Percentiles rank a stretch among this genome's conserved stretches.
Conservation (phyloP, 2,329 filamentous ascomycete genomes). For the Botrytis cinerea region DNA sequence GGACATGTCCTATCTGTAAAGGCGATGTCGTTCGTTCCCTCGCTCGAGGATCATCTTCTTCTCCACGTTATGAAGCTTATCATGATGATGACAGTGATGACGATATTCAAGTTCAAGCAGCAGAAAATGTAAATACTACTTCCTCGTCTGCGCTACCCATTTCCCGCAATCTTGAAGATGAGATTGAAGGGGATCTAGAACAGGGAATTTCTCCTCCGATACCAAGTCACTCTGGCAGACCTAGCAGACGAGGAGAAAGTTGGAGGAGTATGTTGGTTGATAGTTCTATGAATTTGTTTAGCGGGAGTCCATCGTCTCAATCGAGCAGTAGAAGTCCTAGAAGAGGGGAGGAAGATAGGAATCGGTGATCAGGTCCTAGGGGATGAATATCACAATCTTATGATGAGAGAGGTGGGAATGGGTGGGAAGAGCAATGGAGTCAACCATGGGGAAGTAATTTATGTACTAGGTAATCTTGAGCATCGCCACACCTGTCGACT, state of each 20-base stretch:
- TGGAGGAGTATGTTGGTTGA: slow-evolving; percentile 22
- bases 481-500: slow-evolving; percentile 1
- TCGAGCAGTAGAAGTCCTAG: slow-evolving; percentile 31
- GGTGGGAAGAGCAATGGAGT: not conserved
- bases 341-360: slow-evolving; percentile 34
- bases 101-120: slow-evolving; percentile 48
- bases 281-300: slow-evolving; percentile 33
- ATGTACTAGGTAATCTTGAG: slow-evolving; percentile 24
- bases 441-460: slow-evolving; percentile 1
- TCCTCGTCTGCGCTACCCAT: slow-evolving; percentile 47
- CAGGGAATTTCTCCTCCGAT: slow-evolving; percentile 33
- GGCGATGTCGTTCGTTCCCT: slow-evolving; percentile 84
- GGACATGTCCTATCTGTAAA: slow-evolving; percentile 99
- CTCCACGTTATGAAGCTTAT: slow-evolving; percentile 41
- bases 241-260: slow-evolving; percentile 9
- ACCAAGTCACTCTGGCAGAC: slow-evolving; percentile 20
- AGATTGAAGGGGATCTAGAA: slow-evolving; percentile 34
- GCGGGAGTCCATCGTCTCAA: slow-evolving; percentile 34
- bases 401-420: not conserved
- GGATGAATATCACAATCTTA: not conserved
- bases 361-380: slow-evolving; percentile 31
- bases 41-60: slow-evolving; percentile 47
- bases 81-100: slow-evolving; percentile 49
- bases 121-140: slow-evolving; percentile 49
- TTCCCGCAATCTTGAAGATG: slow-evolving; percentile 25